Percentiles rank a stretch among this genome's conserved stretches.
Evolutionary conservation across 1,139 yeast species (phyloP).

Genomic region (Ogataea hybrid): DNA sequence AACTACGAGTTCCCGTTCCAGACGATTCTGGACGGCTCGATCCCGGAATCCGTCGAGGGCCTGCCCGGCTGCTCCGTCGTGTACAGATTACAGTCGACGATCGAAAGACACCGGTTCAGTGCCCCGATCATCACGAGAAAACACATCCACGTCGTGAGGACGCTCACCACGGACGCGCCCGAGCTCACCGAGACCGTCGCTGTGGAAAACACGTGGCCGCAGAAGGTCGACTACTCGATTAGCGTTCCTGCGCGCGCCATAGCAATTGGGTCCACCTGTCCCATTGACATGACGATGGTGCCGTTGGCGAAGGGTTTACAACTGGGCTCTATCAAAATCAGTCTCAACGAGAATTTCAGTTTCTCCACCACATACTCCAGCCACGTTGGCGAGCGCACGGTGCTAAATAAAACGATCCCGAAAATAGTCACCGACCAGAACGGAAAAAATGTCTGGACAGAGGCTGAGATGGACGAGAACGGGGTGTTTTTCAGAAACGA

Average conservation of each 20-base stretch:
- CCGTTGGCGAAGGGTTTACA: slow-evolving; percentile 81
- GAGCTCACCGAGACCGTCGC: slow-evolving; percentile 92
- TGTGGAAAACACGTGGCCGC: slow-evolving; percentile 96
- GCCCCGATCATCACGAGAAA: slow-evolving; percentile 64
- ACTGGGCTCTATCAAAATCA: slow-evolving; percentile 68
- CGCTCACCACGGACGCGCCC: slow-evolving; percentile 81
- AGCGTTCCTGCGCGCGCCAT: slow-evolving; percentile 86
- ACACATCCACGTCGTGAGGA: slow-evolving; percentile 81
- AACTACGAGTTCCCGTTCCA: slow-evolving; percentile 91
- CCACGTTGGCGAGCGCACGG: slow-evolving; percentile 57
- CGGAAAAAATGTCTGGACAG: slow-evolving; percentile 35
- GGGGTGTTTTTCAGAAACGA: slow-evolving; percentile 31
- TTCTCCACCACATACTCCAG: slow-evolving; percentile 58
- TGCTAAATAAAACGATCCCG: slow-evolving; percentile 42
- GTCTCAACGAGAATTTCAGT: slow-evolving; percentile 64
- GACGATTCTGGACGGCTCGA: slow-evolving; percentile 77
- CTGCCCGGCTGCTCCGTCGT: slow-evolving; percentile 80
- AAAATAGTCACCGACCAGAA: slow-evolving; percentile 33
- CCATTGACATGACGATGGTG: slow-evolving; percentile 67
- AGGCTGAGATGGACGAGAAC: slow-evolving; percentile 28
- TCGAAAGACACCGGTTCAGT: slow-evolving; percentile 81
- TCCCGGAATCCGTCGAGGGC: slow-evolving; percentile 90
- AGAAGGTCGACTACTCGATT: slow-evolving; percentile 85
- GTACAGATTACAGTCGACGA: slow-evolving; percentile 73
- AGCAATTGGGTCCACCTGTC: slow-evolving; percentile 81